A percentile compares a stretch with the other conserved stretches of the same genome.
phyloP scores from a whole-genome alignment of 345 rosid species.

The Triadica sebifera region DNA sequence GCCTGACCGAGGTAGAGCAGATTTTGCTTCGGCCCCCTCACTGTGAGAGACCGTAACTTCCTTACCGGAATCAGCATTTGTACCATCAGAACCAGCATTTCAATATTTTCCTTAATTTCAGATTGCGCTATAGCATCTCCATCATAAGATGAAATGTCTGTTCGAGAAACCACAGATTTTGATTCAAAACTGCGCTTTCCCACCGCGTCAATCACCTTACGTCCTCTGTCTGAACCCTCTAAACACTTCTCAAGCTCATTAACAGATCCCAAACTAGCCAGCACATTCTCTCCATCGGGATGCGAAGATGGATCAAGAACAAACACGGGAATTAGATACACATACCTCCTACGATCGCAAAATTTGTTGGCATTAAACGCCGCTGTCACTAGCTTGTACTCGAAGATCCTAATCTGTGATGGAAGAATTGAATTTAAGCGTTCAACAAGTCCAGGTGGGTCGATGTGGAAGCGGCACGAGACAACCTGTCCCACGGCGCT shows the following conservation, averaged over 20 bases:
- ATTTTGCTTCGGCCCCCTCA: neutral
- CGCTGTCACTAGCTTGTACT: constrained; percentile 70
- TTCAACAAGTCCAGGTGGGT: constrained; percentile 86
- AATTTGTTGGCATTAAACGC: constrained; percentile 82
- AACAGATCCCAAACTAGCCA: constrained; percentile 70
- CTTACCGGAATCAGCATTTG: constrained; percentile 12
- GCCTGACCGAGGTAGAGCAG: neutral
- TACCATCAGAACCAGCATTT: constrained; percentile 13
- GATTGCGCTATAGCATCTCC: constrained; percentile 18
- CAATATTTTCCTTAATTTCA: constrained; percentile 23
- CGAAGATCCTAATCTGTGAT: constrained; percentile 68
- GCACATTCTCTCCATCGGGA: constrained; percentile 76
- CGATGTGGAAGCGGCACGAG: constrained; percentile 79
- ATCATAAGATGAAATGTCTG: constrained; percentile 37
- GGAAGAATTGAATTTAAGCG: constrained; percentile 64
- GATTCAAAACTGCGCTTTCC: constrained; percentile 51
- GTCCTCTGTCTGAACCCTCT: constrained; percentile 82
- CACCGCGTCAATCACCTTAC: constrained; percentile 64
- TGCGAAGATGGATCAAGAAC: constrained; percentile 76
- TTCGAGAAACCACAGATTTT: constrained; percentile 25
- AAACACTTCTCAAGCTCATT: constrained; percentile 69
- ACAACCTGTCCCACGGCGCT: constrained; percentile 98
- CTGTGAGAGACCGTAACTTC: neutral
- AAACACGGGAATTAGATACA: constrained; percentile 80
- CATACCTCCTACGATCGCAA: constrained; percentile 92